A percentile compares a stretch with the other conserved stretches of the same genome.
These are phyloP conservation scores for Sugiyamaella paludigena DNA, from an alignment of 1,139 yeast genomes.

Conservation along the genomic window DNA sequence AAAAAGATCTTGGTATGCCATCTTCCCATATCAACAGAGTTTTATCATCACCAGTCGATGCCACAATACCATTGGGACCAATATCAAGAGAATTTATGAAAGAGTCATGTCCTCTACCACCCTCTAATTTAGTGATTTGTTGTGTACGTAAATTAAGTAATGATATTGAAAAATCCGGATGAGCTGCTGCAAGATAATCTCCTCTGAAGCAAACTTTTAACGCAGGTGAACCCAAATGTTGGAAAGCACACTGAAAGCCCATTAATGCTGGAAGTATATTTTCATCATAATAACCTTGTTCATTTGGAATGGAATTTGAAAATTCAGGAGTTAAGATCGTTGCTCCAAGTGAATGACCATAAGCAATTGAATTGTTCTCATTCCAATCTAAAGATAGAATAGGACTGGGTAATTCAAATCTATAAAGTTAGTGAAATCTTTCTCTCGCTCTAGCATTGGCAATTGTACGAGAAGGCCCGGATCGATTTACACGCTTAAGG, in stretches of 20 bases:
- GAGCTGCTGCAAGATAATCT: slow-evolving; percentile 28
- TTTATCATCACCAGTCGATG: slow-evolving; percentile 37
- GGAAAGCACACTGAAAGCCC: slow-evolving; percentile 19
- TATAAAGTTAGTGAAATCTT: slow-evolving; percentile 3
- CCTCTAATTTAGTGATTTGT: slow-evolving; percentile 20
- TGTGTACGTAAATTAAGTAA: slow-evolving; percentile 16
- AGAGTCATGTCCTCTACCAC: slow-evolving; percentile 30
- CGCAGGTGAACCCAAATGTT: slow-evolving; percentile 27
- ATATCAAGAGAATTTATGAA: slow-evolving; percentile 37
- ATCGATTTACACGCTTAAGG: too few relatives aligned
- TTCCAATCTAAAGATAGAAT: slow-evolving; percentile 29
- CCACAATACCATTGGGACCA: slow-evolving; percentile 34
- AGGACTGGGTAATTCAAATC: slow-evolving; percentile 21
- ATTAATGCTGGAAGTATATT: slow-evolving; percentile 1
- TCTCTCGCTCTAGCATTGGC: too few relatives aligned
- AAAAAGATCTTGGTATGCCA: slow-evolving; percentile 22
- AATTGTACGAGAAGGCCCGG: too few relatives aligned
- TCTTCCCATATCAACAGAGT: slow-evolving; percentile 36
- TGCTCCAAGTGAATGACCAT: slow-evolving; percentile 31
- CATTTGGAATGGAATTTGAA: background rate
- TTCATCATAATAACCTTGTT: background rate
- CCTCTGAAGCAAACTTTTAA: slow-evolving; percentile 23
- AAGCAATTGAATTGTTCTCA: slow-evolving; percentile 24
- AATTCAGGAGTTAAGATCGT: slow-evolving; percentile 19
- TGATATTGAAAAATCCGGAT: slow-evolving; percentile 29